Evolutionary conservation across 1,284 basidiomycete genomes (phyloP).

Genomic region (Macrocystidia cucumis): DNA sequence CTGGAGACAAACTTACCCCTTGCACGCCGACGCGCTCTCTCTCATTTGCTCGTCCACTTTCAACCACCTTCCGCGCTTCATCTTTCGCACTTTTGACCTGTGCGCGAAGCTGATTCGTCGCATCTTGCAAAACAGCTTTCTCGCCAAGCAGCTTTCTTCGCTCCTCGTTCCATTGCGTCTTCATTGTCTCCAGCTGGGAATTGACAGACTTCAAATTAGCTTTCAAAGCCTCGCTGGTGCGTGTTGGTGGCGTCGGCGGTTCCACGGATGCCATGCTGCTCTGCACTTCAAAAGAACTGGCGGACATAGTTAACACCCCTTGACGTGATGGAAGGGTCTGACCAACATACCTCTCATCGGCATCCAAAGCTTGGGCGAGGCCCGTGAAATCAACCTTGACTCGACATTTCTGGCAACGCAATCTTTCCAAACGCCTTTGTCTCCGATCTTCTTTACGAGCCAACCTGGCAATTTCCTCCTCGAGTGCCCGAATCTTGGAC

Average conservation of each 20-base stretch:
- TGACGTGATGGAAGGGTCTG: conserved; percentile 1
- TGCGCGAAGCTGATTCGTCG: conserved; percentile 52
- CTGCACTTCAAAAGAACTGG: conserved; percentile 37
- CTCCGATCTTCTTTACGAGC: conserved; percentile 59
- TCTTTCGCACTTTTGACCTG: conserved; percentile 52
- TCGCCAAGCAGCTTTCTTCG: conserved; percentile 54
- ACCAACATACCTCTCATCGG: conserved; percentile 53
- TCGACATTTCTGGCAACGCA: conserved; percentile 58
- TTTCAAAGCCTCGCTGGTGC: conserved; percentile 52
- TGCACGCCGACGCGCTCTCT: conserved; percentile 42
- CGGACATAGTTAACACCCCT: conserved; percentile 27
- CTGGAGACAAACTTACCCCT: conserved; percentile 37
- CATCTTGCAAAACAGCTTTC: conserved; percentile 62
- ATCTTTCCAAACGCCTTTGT: conserved; percentile 45
- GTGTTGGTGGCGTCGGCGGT: conserved; percentile 57
- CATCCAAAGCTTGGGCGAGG: conserved; percentile 23
- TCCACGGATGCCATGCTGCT: conserved; percentile 40
- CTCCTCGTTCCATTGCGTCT: conserved; percentile 61
- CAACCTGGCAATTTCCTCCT: conserved; percentile 60
- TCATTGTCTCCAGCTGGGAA: conserved; percentile 52
- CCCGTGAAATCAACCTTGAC: conserved; percentile 47
- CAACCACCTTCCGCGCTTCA: conserved; percentile 42
- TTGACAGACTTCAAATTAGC: conserved; percentile 53
- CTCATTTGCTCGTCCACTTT: conserved; percentile 41
- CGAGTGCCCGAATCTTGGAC: conserved; percentile 42